These are phyloP conservation scores for Harringtonia aguacate DNA, from an alignment of 2,329 filamentous ascomycete species.

Conservation along the genomic window DNA sequence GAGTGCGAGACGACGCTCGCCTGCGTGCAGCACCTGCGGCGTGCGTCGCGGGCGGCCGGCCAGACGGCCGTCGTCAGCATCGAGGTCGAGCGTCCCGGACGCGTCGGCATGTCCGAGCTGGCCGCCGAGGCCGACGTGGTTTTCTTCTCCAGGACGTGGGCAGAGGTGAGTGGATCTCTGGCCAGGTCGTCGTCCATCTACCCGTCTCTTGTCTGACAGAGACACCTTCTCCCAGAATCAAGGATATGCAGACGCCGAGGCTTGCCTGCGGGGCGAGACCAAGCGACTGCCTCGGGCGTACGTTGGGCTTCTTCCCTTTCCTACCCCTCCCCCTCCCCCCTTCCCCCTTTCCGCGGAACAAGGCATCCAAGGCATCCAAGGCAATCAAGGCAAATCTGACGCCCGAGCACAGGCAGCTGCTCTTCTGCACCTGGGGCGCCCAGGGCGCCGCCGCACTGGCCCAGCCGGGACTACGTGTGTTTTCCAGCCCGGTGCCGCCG, in stretches of 20 bases:
- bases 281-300: constrained; percentile 30
- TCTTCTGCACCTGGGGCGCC: constrained; percentile 34
- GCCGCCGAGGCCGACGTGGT: constrained; percentile 56
- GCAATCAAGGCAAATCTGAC: no score
- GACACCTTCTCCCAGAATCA: no score
- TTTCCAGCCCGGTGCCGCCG: constrained; percentile 30
- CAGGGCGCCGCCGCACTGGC: constrained; percentile 34
- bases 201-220: background rate
- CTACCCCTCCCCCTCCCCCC: background rate
- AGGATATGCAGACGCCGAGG: constrained; percentile 28
- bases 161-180: constrained; percentile 42
- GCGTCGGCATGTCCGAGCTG: constrained; percentile 46
- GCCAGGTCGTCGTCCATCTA: constrained; percentile 1
- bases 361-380: no score
- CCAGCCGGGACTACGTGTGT: constrained; percentile 21
- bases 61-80: constrained; percentile 52
- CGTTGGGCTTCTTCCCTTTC: constrained; percentile 11
- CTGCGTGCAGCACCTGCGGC: constrained; percentile 45
- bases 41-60: constrained; percentile 24
- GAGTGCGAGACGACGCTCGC: constrained; percentile 48
- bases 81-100: constrained; percentile 60
- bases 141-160: constrained; percentile 66
- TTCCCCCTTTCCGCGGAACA: no score
- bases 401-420: constrained; percentile 22
- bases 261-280: constrained; percentile 37